Evolutionary conservation across 257 asterid species (phyloP), one percentile per base, ranked within the genome.

Genomic region (Paraleonurus japonicus): DNA sequence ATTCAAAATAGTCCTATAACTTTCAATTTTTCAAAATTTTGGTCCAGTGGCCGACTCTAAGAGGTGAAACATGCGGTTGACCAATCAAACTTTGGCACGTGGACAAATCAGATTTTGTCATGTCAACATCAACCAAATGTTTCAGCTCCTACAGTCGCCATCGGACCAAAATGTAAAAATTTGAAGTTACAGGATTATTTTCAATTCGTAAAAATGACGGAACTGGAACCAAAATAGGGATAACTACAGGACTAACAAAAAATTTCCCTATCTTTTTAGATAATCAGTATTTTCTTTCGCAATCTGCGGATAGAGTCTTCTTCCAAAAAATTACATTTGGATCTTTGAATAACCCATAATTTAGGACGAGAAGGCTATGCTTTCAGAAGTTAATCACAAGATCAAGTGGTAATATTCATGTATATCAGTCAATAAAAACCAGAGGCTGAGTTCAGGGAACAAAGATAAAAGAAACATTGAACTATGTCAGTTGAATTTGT

Each of bases 381-480:
- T 48, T 66, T 71, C 39, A 75, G 71, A 64, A 70, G 59, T 70
- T 65, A 75, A 63, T 27, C 45, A 24, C 22, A 39, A 69, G 39
- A 23, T 22, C 58, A 66, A 65, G 20, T 26, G 30, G 63, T 26
- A 27, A 9, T 4, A 27, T 54, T 45, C 70, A 50, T 58, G 24
- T 8, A 65, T 64, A 30, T 69, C 35, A 59, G 59, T 58, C 50
- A 48, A 20, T 37, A 47, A 4, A 45, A 57, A 53, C 19, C 12
- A 27, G 22, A 4, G 59, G 53, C 11, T 23, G 11, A 68, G 30
- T 63, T 68, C 13, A 53, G 43, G 17, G 58, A 64, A 61, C 57
- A 19, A 68, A 58, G 30, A 60, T 24, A 13, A 58, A 59, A 67
- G 51, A 41, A 75, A 50, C 7, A 66, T 62, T 23, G 47, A 74